Evolutionary conservation across 192 early-diverging fungal genomes (phyloP).

Genomic region (Rhizoclosmatium sp.): DNA sequence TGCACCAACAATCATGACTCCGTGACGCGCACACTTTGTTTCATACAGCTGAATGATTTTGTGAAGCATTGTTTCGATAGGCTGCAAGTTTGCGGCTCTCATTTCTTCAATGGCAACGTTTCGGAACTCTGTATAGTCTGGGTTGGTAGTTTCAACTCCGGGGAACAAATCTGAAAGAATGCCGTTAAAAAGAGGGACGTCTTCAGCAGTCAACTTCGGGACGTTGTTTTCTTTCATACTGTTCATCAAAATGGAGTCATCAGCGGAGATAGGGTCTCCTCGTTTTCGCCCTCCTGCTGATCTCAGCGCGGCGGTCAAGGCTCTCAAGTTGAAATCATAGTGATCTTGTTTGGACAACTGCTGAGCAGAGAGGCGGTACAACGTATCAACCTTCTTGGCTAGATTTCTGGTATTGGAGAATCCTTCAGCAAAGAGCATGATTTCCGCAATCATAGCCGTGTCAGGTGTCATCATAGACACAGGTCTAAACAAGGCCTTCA

Average conservation of each 20-base stretch:
- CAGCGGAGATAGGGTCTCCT: conserved; percentile 52
- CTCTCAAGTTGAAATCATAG: conserved; percentile 66
- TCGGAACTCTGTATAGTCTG: conserved; percentile 63
- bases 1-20: conserved; percentile 68
- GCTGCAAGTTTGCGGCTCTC: conserved; percentile 51
- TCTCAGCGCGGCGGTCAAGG: conserved; percentile 59
- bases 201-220: conserved; percentile 67
- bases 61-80: conserved; percentile 48
- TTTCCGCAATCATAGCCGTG: conserved; percentile 68
- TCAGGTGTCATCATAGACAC: conserved; percentile 73
- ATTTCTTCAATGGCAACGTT: conserved; percentile 60
- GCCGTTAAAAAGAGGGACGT: conserved; percentile 65
- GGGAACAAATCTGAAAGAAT: conserved; percentile 68
- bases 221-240: conserved; percentile 67
- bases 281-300: conserved; percentile 60
- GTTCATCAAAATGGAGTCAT: conserved; percentile 61
- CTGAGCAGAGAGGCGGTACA: conserved; percentile 67
- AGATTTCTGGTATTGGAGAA: conserved; percentile 64
- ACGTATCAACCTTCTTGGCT: conserved; percentile 65
- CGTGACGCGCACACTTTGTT: conserved; percentile 62
- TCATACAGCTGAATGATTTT: conserved; percentile 68
- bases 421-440: conserved; percentile 71
- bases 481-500: conserved; percentile 65
- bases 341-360: conserved; percentile 71
- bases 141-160: conserved; percentile 52